phyloP scores from a whole-genome alignment of 495 filamentous ascomycete genomes.

The Lasiosphaeriaceae sp. region DNA sequence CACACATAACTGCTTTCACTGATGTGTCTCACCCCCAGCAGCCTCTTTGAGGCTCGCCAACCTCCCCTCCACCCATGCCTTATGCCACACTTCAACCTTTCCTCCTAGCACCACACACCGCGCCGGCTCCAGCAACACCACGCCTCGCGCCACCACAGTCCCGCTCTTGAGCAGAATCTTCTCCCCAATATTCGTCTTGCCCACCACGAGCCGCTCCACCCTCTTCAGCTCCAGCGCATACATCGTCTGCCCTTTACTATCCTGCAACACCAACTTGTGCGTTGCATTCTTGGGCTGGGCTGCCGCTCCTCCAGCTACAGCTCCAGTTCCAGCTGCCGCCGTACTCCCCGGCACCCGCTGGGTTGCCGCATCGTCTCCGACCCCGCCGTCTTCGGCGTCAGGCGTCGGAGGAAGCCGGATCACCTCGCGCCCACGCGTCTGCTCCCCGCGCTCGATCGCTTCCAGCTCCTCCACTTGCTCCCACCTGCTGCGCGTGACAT shows the following conservation, averaged over 20 bases:
- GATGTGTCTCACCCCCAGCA: conserved; percentile 37
- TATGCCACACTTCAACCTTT: conserved; percentile 78
- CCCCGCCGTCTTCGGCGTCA: conserved; percentile 27
- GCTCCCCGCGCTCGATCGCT: conserved; percentile 76
- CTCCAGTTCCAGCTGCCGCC: not conserved
- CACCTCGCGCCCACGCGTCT: conserved; percentile 74
- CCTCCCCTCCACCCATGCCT: conserved; percentile 68
- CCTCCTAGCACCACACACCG: conserved; percentile 70
- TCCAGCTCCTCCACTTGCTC: conserved; percentile 85
- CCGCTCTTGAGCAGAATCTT: conserved; percentile 71
- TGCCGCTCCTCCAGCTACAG: not conserved
- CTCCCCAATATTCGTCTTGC: conserved; percentile 67
- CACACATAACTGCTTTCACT: conserved; percentile 2
- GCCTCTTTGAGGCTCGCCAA: conserved; percentile 63
- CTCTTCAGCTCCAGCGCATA: conserved; percentile 69
- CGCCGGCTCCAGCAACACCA: conserved; percentile 68
- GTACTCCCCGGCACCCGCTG: not conserved
- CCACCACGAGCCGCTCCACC: conserved; percentile 61
- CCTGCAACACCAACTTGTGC: conserved; percentile 79
- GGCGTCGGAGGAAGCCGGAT: conserved; percentile 61
- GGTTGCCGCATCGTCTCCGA: conserved; percentile 9
- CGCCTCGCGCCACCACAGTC: conserved; percentile 64
- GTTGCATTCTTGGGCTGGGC: conserved; percentile 48
- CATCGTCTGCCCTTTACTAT: conserved; percentile 63
- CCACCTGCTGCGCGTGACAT: conserved; percentile 73